Evolutionary conservation across 345 rosid genomes (phyloP).

Genomic region (Rubroshorea leprosula): DNA sequence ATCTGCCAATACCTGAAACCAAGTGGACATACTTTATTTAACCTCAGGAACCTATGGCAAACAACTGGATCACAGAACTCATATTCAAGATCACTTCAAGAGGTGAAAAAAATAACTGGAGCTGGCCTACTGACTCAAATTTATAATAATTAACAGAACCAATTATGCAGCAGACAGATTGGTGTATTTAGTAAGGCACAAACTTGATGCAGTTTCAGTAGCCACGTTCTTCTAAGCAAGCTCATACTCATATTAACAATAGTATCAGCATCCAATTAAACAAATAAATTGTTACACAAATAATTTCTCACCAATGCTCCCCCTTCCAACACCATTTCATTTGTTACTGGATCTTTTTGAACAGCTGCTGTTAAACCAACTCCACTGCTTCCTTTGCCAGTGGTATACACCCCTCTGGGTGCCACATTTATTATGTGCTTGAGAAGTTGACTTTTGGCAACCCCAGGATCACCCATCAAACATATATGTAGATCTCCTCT

Average conservation of each 20-base stretch:
- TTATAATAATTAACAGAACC: slow-evolving; percentile 6
- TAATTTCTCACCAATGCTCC: slow-evolving; percentile 91
- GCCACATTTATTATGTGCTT: slow-evolving; percentile 97
- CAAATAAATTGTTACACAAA: neutral
- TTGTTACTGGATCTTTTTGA: slow-evolving; percentile 91
- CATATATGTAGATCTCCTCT: slow-evolving; percentile 96
- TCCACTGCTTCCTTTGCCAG: slow-evolving; percentile 97
- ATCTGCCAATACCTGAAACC: slow-evolving; percentile 88
- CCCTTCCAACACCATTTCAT: slow-evolving; percentile 97
- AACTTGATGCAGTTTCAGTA: neutral
- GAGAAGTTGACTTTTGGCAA: slow-evolving; percentile 98
- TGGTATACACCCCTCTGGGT: slow-evolving; percentile 92
- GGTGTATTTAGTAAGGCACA: neutral
- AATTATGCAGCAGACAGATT: slow-evolving; percentile 1
- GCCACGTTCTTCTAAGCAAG: slow-evolving; percentile 2
- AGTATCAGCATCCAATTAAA: neutral
- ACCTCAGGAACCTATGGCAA: slow-evolving; percentile 10
- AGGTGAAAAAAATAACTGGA: slow-evolving; percentile 6
- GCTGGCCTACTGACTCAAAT: neutral
- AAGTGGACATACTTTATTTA: slow-evolving; percentile 8
- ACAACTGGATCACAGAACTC: neutral
- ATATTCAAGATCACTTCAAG: no score
- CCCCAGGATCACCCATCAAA: slow-evolving; percentile 99
- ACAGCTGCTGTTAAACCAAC: slow-evolving; percentile 99
- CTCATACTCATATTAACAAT: neutral